Base-by-base conservation (phyloP, 148 eudicot genomes). In the Chenopodium quinoa region DNA sequence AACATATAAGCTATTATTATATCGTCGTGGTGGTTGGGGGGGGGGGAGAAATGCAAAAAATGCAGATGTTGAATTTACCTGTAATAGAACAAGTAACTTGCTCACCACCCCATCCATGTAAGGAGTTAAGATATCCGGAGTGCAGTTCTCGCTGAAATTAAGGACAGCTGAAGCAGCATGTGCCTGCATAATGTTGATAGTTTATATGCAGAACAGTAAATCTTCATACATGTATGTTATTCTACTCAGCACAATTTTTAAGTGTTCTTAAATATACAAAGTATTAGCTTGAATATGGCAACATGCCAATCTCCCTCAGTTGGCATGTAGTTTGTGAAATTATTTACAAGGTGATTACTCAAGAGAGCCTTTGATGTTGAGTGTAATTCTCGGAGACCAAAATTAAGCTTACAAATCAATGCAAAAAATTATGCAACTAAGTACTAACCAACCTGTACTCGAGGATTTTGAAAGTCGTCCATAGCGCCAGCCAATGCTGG, bases 81-180 rank as follows among this genome's bases (percentile, higher is more conserved):
- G 97, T 78, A 94, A 78, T 46, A 94, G 93, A 71, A 92, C 87
- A 77, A 94, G 97, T 81, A 94, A 83, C 76, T 94, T 94, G 93
- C 89, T 86, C 76, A 94, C 97, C 60, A 92, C 78, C 63, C 98
- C 98, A 85, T 94, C 98, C 81, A 94, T 80, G 82, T 94, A 94
- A 34, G 98, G 98, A 14, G 95, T 91, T 82, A 94, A 89, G 76
- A 94, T 93, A 79, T 94, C 98, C 20, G 98, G 97, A 70, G 95
- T 94, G 88, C 98, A 94, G 76, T 94, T 94, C 88, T 94, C 98
- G 44, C 97, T 91, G 88, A 94, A 94, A 85, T 94, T 94, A 82
- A 94, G 92, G 77, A 94, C 93, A 34, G 98, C 98, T 40, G 98
- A 94, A 82, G 98, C 98, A 81, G 98, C 98, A 87, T 94, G 98